A percentile compares a stretch with the other conserved stretches of the same genome.
Evolutionary conservation across 129 eudicot species (phyloP).

Genomic region (Flaveria sonorensis): DNA sequence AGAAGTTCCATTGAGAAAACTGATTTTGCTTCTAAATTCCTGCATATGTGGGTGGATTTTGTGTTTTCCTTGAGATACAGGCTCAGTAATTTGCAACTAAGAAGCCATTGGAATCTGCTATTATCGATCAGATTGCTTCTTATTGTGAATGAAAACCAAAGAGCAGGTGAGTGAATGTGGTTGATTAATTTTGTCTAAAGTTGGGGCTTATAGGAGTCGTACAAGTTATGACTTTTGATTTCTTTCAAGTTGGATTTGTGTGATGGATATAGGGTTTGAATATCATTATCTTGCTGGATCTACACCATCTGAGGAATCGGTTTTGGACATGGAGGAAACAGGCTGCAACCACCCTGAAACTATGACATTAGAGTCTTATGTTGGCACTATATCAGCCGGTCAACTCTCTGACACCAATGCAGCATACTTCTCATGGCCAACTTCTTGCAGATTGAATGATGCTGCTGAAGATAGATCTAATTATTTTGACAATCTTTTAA

Average conservation of each 20-base stretch:
- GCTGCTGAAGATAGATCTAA: conserved; percentile 72
- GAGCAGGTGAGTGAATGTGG: conserved; percentile 26
- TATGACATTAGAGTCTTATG: conserved; percentile 44
- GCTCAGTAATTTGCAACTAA: conserved; percentile 11
- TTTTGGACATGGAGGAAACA: conserved; percentile 52
- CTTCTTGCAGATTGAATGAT: conserved; percentile 49
- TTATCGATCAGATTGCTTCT: background rate
- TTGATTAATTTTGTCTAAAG: background rate
- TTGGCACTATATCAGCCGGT: conserved; percentile 43
- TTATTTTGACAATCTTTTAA: conserved; percentile 73
- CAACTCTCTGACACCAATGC: conserved; percentile 68
- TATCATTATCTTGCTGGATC: conserved; percentile 38
- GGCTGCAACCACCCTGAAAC: conserved; percentile 36
- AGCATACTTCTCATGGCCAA: conserved; percentile 83
- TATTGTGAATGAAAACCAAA: conserved; percentile 24
- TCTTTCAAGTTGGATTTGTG: conserved; percentile 30
- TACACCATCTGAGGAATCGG: conserved; percentile 56
- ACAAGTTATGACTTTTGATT: conserved; percentile 4
- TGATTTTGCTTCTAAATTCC: background rate
- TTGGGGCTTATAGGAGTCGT: background rate
- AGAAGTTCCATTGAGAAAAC: conserved; percentile 3
- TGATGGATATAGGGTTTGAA: conserved; percentile 37
- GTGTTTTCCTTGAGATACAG: conserved; percentile 16
- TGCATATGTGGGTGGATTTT: background rate
- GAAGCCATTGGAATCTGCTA: conserved; percentile 13